Base-by-base conservation (phyloP, 192 early-diverging fungal species). In the Mortierella claussenii region DNA sequence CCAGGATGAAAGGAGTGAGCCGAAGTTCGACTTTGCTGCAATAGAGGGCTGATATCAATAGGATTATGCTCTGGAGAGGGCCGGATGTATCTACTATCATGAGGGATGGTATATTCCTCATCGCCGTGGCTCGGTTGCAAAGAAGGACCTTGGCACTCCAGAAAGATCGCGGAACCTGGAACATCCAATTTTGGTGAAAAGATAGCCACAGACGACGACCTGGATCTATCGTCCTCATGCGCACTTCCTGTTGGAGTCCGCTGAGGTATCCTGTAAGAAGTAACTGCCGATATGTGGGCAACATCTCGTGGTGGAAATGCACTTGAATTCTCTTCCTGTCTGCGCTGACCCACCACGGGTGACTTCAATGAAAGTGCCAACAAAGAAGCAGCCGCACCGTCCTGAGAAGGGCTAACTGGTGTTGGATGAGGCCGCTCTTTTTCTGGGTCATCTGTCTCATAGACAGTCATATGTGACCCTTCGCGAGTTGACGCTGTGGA, bases 301-400 rank as follows among this genome's bases (percentile, higher is more conserved):
- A n/a, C n/a, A n/a, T 53, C 30, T 53, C 37, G 33, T 10, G 18
- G 60, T 34, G 17, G 30, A 32, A n/a, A n/a, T n/a, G n/a, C n/a
- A n/a, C n/a, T n/a, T n/a, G n/a, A n/a, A n/a, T n/a, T n/a, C n/a
- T n/a, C n/a, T n/a, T n/a, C n/a, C n/a, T n/a, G n/a, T 33, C 27
- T 31, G 20, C 53, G 30, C 12, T 48, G 52, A 8, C 17, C 15
- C 12, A 31, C 23, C 18, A 61, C 45, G 0, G 71, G 71, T 17
- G 73, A 76, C n/a, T 67, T 65, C 2, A 76, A 47, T 7, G 73
- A 62, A 4, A 76, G 49, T 1, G 58, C 27, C 34, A 60, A 30
- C 10, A 75, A 31, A 2, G 71, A 67, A 0, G 64, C 33, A 1
- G 65, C 32, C 32, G 73, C 36, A 15, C 56, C 34, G 21, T 76